Base-by-base conservation (phyloP, 2,329 filamentous ascomycete species). In the Diaporthe sp. region DNA sequence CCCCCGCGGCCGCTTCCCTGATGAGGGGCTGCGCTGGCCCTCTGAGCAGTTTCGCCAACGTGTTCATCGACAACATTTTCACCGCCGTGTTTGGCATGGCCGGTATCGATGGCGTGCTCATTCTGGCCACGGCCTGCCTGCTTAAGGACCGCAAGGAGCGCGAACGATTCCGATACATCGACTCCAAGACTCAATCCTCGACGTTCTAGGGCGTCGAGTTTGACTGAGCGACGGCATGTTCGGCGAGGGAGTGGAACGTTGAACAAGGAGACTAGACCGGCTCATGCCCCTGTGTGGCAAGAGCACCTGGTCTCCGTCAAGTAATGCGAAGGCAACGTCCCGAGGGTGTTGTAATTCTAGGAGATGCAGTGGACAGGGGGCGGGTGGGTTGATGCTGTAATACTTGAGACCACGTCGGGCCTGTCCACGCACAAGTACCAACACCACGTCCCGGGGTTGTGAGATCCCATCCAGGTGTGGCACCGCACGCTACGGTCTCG, bases 1-100 rank as follows among this genome's bases (percentile, higher is more conserved):
- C 91, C 80, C 90, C 93, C 9, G 90, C 93, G 3, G 89, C 92
- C 50, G 94, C 94, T 2, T 92, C 92, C 19, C 87, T 94, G 47
- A 89, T 92, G 80, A 87, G 88, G 73, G 93, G 94, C 12, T 97
- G 94, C 81, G 88, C 93, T 22, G 86, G 88, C 2, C 88, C 92
- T 1, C 91, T 97, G 78, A 89, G 90, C 32, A 88, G 85, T 71
- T 95, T 93, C 79, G 88, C 92, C 74, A 95, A 95, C 83, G 85
- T 86, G 73, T 94, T 93, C 79, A 85, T 96, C 77, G 93, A 95
- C 83, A 84, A 91, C 72, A 91, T 96, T 80, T 97, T 96, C 82
- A 97, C 94, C 1, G 91, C 91, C 32, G 87, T 93, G 71, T 97
- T 97, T 81, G 94, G 93, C 76, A 91, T 96, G 82, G 94, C 96